These are phyloP conservation scores for Hygrophorus russula DNA, from an alignment of 768 basidiomycete genomes.

Conservation along the genomic window DNA sequence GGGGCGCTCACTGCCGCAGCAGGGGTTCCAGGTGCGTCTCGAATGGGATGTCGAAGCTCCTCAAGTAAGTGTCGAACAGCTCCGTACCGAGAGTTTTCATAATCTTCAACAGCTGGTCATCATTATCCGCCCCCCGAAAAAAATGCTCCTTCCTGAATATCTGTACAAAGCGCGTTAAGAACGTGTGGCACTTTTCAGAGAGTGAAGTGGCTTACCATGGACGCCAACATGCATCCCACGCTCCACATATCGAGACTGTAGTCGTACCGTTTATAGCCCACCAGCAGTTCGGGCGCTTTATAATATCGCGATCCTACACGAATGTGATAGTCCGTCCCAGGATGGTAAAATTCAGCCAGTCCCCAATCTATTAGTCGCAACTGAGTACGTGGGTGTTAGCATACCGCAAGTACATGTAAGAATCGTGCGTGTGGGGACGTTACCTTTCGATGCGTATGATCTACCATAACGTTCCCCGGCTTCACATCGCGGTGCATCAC, in stretches of 20 bases:
- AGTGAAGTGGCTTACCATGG: conserved; percentile 40
- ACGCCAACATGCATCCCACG: conserved; percentile 64
- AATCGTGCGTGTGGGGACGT: too few species aligned
- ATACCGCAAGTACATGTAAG: too few species aligned
- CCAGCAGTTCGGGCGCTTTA: conserved; percentile 63
- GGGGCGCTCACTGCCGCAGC: conserved; percentile 31
- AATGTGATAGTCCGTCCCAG: conserved; percentile 59
- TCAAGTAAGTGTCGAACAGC: conserved; percentile 48
- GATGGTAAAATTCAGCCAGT: conserved; percentile 67
- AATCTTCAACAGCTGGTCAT: conserved; percentile 64
- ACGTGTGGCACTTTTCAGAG: neutral
- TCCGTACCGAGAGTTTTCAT: conserved; percentile 60
- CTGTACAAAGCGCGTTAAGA: conserved; percentile 18
- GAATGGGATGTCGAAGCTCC: conserved; percentile 54
- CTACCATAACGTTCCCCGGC: conserved; percentile 60
- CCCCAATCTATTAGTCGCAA: conserved; percentile 66
- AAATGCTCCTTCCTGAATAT: conserved; percentile 68
- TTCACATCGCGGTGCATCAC: conserved; percentile 54
- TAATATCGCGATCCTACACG: conserved; percentile 64
- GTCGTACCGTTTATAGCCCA: conserved; percentile 64
- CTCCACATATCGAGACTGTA: conserved; percentile 68
- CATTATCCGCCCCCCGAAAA: conserved; percentile 65
- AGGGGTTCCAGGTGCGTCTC: conserved; percentile 50
- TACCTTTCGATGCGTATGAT: conserved; percentile 50
- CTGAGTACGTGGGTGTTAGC: conserved; percentile 17